These are phyloP conservation scores for Globisporangium sylvaticum DNA, from an alignment of 352 stramenopile genomes.

Conservation along the genomic window DNA sequence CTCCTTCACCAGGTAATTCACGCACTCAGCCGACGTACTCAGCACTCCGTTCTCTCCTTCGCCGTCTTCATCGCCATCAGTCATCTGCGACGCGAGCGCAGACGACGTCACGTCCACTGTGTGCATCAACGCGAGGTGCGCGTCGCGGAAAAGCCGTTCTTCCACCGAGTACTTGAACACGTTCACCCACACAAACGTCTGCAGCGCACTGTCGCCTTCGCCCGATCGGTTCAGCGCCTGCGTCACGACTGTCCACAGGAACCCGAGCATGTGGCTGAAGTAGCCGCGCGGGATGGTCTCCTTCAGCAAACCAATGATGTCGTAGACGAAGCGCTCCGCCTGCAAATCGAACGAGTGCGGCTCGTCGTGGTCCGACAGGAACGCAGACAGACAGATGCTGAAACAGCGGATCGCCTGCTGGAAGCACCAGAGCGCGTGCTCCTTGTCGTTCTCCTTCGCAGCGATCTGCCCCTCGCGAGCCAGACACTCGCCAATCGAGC, in stretches of 20 bases:
- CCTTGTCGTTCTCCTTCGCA: conserved; percentile 29
- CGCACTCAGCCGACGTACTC: conserved; percentile 58
- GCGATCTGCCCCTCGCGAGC: conserved; percentile 53
- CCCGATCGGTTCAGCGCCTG: conserved; percentile 39
- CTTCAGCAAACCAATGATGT: conserved; percentile 59
- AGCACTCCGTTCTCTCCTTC: conserved; percentile 13
- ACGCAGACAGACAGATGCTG: conserved; percentile 61
- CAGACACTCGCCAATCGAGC: conserved; percentile 63
- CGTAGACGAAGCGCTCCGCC: conserved; percentile 61
- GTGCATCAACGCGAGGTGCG: conserved; percentile 73
- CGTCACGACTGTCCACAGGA: conserved; percentile 63
- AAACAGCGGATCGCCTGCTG: conserved; percentile 72
- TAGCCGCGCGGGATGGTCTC: conserved; percentile 57
- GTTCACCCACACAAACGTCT: conserved; percentile 82
- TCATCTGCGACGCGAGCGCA: conserved; percentile 4
- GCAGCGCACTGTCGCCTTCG: conserved; percentile 33
- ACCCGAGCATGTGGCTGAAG: conserved; percentile 51
- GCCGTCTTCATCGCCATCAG: conserved; percentile 8
- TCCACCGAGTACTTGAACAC: conserved; percentile 81
- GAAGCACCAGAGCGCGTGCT: conserved; percentile 56
- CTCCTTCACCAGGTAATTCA: conserved; percentile 73
- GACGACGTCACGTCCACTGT: conserved; percentile 40
- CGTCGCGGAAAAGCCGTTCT: conserved; percentile 52
- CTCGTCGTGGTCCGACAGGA: conserved; percentile 38
- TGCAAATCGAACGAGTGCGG: conserved; percentile 18